Conservation (phyloP, 192 early-diverging fungal species). For the Haplosporangium gracile region DNA sequence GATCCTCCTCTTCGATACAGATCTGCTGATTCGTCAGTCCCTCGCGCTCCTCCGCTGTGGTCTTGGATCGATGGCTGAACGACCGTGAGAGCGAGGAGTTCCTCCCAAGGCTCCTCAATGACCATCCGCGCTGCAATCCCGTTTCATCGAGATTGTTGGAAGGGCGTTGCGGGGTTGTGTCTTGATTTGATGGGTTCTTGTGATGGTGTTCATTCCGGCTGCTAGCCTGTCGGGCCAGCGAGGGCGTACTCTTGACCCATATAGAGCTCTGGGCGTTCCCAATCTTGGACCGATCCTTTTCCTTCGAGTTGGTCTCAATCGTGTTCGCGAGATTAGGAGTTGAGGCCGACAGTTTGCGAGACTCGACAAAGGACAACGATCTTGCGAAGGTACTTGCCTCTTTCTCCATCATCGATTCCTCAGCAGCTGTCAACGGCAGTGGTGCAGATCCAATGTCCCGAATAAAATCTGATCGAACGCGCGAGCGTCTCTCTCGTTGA, state of each 20-base stretch:
- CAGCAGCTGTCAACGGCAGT: background rate
- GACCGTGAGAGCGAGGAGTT: constrained; percentile 13
- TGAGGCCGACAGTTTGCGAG: background rate
- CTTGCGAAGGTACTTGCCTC: background rate
- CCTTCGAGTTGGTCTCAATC: background rate
- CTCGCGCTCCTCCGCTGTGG: constrained; percentile 22
- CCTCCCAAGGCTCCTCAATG: constrained; percentile 26
- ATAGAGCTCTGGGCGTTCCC: background rate
- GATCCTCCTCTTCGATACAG: constrained; percentile 1
- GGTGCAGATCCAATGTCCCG: constrained; percentile 43
- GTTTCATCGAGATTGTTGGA: background rate
- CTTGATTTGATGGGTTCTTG: background rate
- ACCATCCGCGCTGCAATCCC: constrained; percentile 33
- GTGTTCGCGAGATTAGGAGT: background rate
- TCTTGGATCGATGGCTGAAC: constrained; percentile 10
- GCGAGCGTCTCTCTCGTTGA: constrained; percentile 2
- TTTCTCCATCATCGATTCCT: background rate
- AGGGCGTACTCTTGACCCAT: background rate
- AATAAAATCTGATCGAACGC: constrained; percentile 35
- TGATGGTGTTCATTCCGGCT: background rate
- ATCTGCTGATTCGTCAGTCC: constrained; percentile 24
- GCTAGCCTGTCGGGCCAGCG: background rate
- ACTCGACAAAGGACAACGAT: background rate
- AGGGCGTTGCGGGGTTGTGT: background rate
- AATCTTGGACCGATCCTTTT: background rate